phyloP scores from a whole-genome alignment of 2,329 filamentous ascomycete genomes.

The Phoma sp. region DNA sequence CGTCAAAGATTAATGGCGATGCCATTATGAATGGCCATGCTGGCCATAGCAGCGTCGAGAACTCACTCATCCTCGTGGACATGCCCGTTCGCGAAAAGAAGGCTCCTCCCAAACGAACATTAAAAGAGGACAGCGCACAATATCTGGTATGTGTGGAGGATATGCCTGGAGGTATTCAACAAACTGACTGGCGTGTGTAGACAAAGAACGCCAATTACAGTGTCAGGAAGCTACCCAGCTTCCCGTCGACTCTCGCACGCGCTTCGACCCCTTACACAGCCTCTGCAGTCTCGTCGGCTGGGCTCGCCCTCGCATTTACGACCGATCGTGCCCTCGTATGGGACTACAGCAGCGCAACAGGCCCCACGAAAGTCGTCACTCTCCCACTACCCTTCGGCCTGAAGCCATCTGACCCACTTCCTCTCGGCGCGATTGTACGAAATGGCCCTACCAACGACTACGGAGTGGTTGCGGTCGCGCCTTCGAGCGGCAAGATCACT shows the following conservation, averaged over 20 bases:
- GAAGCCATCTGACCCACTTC: slow-evolving; percentile 74
- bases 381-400: slow-evolving; percentile 80
- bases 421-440: slow-evolving; percentile 82
- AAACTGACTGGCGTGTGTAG: slow-evolving; percentile 53
- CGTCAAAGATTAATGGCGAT: slow-evolving; percentile 45
- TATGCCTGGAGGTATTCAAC: neutral
- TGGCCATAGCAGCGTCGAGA: slow-evolving; percentile 35
- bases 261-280: slow-evolving; percentile 61
- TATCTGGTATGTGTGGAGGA: slow-evolving; percentile 64
- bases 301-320: slow-evolving; percentile 80
- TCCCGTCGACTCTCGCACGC: slow-evolving; percentile 78
- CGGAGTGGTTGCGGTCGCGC: slow-evolving; percentile 85
- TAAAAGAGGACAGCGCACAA: slow-evolving; percentile 72
- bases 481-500: slow-evolving; percentile 81
- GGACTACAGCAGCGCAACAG: slow-evolving; percentile 75
- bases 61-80: slow-evolving; percentile 43
- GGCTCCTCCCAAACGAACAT: slow-evolving; percentile 56
- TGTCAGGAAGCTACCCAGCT: slow-evolving; percentile 81
- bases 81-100: slow-evolving; percentile 53
- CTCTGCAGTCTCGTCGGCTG: slow-evolving; percentile 65
- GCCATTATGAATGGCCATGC: slow-evolving; percentile 43
- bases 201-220: slow-evolving; percentile 85
- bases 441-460: slow-evolving; percentile 80
- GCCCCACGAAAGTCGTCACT: slow-evolving; percentile 75
- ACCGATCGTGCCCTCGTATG: slow-evolving; percentile 85